A percentile compares a stretch with the other conserved stretches of the same genome.
These are phyloP conservation scores for Trichophyton verrucosum DNA, from an alignment of 2,329 filamentous ascomycete species.

Conservation along the genomic window DNA sequence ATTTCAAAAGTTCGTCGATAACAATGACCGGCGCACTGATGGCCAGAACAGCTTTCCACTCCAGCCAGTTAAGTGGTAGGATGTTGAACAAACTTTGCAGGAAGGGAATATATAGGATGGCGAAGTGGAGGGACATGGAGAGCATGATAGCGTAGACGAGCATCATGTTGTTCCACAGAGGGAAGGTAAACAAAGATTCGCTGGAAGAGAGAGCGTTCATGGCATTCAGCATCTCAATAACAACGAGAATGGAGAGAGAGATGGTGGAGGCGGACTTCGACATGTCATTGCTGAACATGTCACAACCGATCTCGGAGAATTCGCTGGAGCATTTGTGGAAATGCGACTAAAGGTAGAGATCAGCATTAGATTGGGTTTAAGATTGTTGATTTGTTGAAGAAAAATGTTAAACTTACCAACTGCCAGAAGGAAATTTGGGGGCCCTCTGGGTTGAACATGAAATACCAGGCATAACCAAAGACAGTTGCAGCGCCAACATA, in stretches of 20 bases:
- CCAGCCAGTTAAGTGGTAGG: conserved; percentile 65
- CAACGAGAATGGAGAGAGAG: conserved; percentile 78
- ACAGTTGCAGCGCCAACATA: conserved; percentile 94
- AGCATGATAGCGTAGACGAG: conserved; percentile 87
- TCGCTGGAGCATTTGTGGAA: conserved; percentile 85
- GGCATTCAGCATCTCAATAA: conserved; percentile 99
- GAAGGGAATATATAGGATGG: conserved; percentile 80
- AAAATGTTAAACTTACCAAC: conserved; percentile 40
- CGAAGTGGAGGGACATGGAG: conserved; percentile 92
- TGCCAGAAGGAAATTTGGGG: conserved; percentile 88
- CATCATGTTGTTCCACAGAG: conserved; percentile 98
- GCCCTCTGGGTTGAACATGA: conserved; percentile 85
- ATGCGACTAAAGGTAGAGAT: conserved; percentile 42
- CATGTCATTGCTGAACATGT: conserved; percentile 79
- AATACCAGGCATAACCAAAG: conserved; percentile 98
- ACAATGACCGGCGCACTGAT: conserved; percentile 89
- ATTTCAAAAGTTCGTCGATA: conserved; percentile 76
- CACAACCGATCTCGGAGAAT: conserved; percentile 81
- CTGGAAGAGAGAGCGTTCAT: conserved; percentile 96
- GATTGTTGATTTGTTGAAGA: background rate
- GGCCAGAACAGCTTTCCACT: conserved; percentile 82
- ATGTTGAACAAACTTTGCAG: conserved; percentile 85
- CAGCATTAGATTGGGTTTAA: conserved; percentile 6
- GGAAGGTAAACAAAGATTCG: conserved; percentile 83
- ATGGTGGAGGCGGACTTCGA: conserved; percentile 86